phyloP scores from a whole-genome alignment of 1,284 basidiomycete genomes.

The Melampsora americana region DNA sequence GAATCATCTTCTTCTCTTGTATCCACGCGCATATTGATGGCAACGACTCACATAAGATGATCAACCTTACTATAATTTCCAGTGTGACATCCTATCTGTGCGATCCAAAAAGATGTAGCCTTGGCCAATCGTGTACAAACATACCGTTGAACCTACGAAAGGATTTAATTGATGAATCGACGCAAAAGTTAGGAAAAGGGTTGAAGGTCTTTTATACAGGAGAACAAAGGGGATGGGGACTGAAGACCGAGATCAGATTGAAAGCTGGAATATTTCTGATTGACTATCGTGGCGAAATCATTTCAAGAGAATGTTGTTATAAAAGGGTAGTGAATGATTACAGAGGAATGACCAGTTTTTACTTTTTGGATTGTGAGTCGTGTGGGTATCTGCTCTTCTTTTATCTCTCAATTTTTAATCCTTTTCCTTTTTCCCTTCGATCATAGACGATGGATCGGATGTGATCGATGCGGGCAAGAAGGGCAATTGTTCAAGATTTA shows the following conservation, averaged over 20 bases:
- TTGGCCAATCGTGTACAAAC: constrained; percentile 39
- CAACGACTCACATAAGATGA: background rate
- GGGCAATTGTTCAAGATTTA: constrained; percentile 39
- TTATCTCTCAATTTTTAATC: background rate
- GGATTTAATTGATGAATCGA: constrained; percentile 34
- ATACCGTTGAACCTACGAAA: constrained; percentile 39
- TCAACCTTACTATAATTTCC: background rate
- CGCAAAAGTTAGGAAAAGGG: constrained; percentile 27
- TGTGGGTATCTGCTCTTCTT: background rate
- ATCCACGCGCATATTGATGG: background rate
- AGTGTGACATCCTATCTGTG: constrained; percentile 37
- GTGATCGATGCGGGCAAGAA: constrained; percentile 43
- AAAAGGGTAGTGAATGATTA: constrained; percentile 36
- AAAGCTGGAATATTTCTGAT: constrained; percentile 33
- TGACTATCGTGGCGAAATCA: constrained; percentile 42
- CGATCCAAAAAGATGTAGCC: constrained; percentile 28
- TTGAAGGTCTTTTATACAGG: constrained; percentile 40
- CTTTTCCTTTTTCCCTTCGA: background rate
- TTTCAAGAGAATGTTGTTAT: constrained; percentile 28
- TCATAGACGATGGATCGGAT: constrained; percentile 37
- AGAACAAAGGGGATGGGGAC: constrained; percentile 24
- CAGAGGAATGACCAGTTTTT: constrained; percentile 29
- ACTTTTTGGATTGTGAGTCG: constrained; percentile 41
- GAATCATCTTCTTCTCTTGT: background rate
- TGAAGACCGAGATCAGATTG: constrained; percentile 42